Percentiles rank a stretch among this genome's conserved stretches.
Evolutionary conservation across 116 monocot genomes (phyloP).

Genomic region (Trichopus zeylanicus): DNA sequence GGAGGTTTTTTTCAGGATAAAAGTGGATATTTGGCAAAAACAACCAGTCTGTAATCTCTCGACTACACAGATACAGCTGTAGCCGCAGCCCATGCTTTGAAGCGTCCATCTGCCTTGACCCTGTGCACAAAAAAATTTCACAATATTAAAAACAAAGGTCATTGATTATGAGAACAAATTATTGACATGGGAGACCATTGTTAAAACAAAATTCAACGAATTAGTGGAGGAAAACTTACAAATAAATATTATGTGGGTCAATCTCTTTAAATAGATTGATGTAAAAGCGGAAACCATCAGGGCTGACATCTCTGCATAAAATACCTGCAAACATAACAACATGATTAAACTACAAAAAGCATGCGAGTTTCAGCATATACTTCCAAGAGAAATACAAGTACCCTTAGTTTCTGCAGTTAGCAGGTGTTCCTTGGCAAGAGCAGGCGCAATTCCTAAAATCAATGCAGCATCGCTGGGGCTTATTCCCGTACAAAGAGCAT

Average conservation of each 20-base stretch:
- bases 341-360: not conserved
- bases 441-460: slow-evolving; percentile 81
- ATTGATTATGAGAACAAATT: not conserved
- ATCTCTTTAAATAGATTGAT: slow-evolving; percentile 79
- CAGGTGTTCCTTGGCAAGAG: slow-evolving; percentile 90
- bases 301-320: slow-evolving; percentile 83
- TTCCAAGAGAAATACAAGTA: slow-evolving; percentile 2
- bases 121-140: slow-evolving; percentile 22
- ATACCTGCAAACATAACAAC: slow-evolving; percentile 39
- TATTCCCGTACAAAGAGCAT: slow-evolving; percentile 63
- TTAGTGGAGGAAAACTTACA: slow-evolving; percentile 28
- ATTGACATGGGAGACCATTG: not conserved
- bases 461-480: slow-evolving; percentile 88
- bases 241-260: slow-evolving; percentile 47
- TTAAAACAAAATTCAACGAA: not conserved
- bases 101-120: slow-evolving; percentile 22
- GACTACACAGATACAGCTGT: slow-evolving; percentile 17
- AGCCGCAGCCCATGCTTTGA: slow-evolving; percentile 30
- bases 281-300: slow-evolving; percentile 93
- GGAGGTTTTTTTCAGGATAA: too few species aligned
- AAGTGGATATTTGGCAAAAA: too few species aligned
- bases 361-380: not conserved
- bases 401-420: slow-evolving; percentile 82
- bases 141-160: not conserved
- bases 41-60: too few species aligned